phyloP scores from a whole-genome alignment of 1,139 yeast genomes.

The Scheffersomyces titani region DNA sequence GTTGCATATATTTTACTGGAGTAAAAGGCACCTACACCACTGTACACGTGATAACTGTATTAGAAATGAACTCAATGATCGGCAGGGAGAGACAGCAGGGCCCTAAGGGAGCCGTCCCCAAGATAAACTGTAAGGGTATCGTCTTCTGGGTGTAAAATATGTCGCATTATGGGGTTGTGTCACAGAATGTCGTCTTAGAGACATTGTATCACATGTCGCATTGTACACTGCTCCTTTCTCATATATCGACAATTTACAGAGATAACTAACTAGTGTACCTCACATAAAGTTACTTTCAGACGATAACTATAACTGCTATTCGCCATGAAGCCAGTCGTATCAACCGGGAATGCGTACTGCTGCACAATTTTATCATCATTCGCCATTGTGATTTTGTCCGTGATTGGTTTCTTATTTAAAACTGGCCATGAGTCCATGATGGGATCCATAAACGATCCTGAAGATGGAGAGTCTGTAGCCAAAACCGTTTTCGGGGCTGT shows the following conservation, averaged over 20 bases:
- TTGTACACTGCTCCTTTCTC: neutral
- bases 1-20: neutral
- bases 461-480: constrained; percentile 92
- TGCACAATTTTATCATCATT: constrained; percentile 91
- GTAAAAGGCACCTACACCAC: neutral
- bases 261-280: neutral
- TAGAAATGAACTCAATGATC: neutral
- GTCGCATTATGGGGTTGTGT: neutral
- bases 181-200: neutral
- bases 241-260: neutral
- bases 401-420: constrained; percentile 79
- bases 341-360: constrained; percentile 85
- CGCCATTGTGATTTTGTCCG: constrained; percentile 83
- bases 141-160: neutral
- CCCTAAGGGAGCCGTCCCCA: neutral
- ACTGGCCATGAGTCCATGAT: constrained; percentile 86
- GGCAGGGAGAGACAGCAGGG: neutral
- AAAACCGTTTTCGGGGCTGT: constrained; percentile 89
- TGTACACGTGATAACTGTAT: neutral
- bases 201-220: neutral
- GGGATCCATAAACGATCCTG: constrained; percentile 90
- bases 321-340: constrained; percentile 28
- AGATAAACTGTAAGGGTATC: neutral
- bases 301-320: neutral
- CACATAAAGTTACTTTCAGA: neutral